Base-by-base conservation (phyloP, 2,329 filamentous ascomycete genomes). In the Aureobasidium sp. region DNA sequence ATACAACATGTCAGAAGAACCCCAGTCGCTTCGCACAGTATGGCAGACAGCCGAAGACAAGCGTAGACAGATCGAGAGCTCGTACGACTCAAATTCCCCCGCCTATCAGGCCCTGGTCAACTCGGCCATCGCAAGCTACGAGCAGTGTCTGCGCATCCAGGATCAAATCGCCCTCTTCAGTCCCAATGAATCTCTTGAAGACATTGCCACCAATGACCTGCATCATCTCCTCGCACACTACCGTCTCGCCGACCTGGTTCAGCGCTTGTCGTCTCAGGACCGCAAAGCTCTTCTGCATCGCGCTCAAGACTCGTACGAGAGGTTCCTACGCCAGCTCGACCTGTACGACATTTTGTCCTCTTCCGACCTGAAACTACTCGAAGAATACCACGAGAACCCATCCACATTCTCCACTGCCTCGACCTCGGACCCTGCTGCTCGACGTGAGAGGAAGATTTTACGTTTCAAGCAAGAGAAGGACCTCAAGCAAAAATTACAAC, bases 401-500 rank as follows among this genome's bases (percentile, higher is more conserved):
- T 78, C 80, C n/a, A 77, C 78, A 1, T 97, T 97, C 74, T 87
- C 87, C 52, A 87, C 89, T 2, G 85, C 88, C 20, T 82, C 85
- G 20, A 82, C 82, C 9, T 81, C 78, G 26, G 84, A 89, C 74
- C 84, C 90, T 4, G 83, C 87, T 23, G 83, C 85, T 34, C 83
- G 88, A 65, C 83, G 94, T 67, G 87, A 92, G 62, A 85, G 86
- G 51, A 99, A 97, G 76, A 96, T 99, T 67, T 83, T 85, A 48
- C 86, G 89, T 64, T 97, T 91, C 76, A 87, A 85, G 69, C 84
- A 89, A 57, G 94, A 97, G 74, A 96, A 94, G 73, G 86, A 88
- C 65, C 76, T 99, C 64, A 91, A 90, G 75, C 82, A 86, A 67
- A 92, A 88, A 73, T 80, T 97, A n/a, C 89, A 91, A 77, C 84